These are phyloP conservation scores for Meyerozyma sp. DNA, from an alignment of 1,139 yeast genomes.

Conservation along the genomic window DNA sequence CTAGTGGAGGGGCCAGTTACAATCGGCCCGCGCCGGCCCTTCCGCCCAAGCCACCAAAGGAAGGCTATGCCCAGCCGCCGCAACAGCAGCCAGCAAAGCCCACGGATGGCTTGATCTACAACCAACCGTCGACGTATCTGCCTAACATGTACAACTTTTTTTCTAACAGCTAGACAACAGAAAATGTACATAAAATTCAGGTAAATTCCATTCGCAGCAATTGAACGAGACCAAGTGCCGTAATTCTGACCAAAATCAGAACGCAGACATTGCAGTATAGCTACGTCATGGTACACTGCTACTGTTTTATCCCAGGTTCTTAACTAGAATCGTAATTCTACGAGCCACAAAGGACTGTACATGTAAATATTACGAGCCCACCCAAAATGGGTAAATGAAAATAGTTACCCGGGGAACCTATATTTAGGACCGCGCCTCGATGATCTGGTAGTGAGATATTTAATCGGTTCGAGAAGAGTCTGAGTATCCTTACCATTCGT, in stretches of 20 bases:
- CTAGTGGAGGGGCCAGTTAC: constrained; percentile 1
- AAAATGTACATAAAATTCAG: background rate
- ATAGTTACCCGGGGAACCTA: background rate
- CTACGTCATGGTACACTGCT: no score
- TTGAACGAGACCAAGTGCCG: no score
- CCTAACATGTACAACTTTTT: constrained; percentile 45
- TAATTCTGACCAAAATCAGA: no score
- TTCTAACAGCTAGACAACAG: constrained; percentile 6
- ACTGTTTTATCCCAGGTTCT: no score
- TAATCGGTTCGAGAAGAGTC: background rate
- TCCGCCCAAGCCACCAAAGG: constrained; percentile 14
- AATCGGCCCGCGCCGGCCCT: constrained; percentile 12
- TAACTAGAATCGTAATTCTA: no score
- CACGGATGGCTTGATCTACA: constrained; percentile 29
- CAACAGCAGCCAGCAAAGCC: constrained; percentile 6
- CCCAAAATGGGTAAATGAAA: background rate
- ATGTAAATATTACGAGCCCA: no score
- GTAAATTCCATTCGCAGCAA: background rate
- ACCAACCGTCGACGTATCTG: constrained; percentile 44
- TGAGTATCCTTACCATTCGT: background rate
- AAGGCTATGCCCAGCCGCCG: constrained; percentile 1
- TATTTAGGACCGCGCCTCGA: background rate
- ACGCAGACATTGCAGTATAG: no score
- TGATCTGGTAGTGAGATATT: background rate
- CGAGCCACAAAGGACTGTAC: no score